Conservation (phyloP, 345 rosid genomes). For the Pseudoturritis turrita region DNA sequence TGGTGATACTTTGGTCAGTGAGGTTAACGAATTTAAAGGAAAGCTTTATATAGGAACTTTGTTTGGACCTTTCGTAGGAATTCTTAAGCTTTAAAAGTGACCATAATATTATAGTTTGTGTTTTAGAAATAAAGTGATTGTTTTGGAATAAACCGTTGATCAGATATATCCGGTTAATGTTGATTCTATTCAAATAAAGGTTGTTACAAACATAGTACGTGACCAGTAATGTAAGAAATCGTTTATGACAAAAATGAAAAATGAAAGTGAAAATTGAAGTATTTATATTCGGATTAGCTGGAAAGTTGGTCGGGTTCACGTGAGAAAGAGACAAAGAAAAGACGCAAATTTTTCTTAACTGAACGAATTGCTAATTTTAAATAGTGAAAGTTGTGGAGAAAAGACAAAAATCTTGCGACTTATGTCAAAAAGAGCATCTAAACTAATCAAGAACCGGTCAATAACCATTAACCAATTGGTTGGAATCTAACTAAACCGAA, state of each 20-base stretch:
- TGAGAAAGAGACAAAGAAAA: conserved; percentile 4
- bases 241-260: neutral
- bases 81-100: conserved; percentile 6
- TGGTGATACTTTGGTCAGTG: conserved; percentile 29
- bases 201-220: neutral
- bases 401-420: conserved; percentile 24
- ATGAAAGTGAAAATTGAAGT: neutral
- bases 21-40: conserved; percentile 24
- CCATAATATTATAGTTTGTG: neutral
- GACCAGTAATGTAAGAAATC: neutral
- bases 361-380: neutral
- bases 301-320: conserved; percentile 25
- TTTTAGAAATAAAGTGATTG: neutral
- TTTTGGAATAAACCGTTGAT: neutral
- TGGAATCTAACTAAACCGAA: neutral
- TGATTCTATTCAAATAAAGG: neutral
- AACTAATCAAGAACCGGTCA: neutral
- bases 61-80: conserved; percentile 19
- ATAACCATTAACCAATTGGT: neutral
- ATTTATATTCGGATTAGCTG: neutral
- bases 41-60: conserved; percentile 23
- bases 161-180: neutral
- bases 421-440: neutral
- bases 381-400: neutral
- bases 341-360: neutral